Evolutionary conservation across 192 early-diverging fungal species (phyloP), one percentile per base, ranked within the genome.

Genomic region (Chytriomyces sp.): DNA sequence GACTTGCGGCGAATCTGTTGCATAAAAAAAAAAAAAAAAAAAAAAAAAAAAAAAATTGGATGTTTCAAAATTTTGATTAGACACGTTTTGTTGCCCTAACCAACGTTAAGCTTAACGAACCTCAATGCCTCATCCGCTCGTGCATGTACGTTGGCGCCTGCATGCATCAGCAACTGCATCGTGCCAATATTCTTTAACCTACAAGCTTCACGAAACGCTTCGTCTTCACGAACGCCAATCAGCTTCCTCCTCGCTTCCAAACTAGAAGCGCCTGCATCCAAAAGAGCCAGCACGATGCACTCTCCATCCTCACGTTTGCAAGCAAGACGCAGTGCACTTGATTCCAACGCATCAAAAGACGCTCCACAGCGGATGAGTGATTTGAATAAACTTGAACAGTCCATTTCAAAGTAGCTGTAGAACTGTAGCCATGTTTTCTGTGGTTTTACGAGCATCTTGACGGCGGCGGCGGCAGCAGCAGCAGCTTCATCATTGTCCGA

Each of bases 141-240:
- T 9, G 69, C 49, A 47, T 71, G 69, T 18, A 71, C 26, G 5
- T 71, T 5, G 1, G 69, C 69, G 1, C 69, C 69, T 11, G 18
- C 24, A 10, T 59, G 20, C 47, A 71, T 9, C 43, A 71, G 50
- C 2, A 71, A 18, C n/a, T 50, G 7, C 10, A 28, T 50, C 0
- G 35, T 71, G 11, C n/a, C 50, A 16, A 71, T 11, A 13, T 71
- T 9, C 9, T 44, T 44, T 2, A 59, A 35, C 8, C 57, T 50
- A 44, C 69, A 71, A 20, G 69, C 69, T 11, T 71, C 69, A n/a
- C 69, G 11, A 43, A 71, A 71, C 18, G 69, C 69, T 43, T 71
- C 69, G 69, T n/a, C 8, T 47, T 71, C 69, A 7, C 43, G 18
- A n/a, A 44, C 49, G 53, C 23, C 8, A 44, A 71, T 43, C 8